phyloP scores from a whole-genome alignment of 306 rosid genomes.

The Vicia sativa region DNA sequence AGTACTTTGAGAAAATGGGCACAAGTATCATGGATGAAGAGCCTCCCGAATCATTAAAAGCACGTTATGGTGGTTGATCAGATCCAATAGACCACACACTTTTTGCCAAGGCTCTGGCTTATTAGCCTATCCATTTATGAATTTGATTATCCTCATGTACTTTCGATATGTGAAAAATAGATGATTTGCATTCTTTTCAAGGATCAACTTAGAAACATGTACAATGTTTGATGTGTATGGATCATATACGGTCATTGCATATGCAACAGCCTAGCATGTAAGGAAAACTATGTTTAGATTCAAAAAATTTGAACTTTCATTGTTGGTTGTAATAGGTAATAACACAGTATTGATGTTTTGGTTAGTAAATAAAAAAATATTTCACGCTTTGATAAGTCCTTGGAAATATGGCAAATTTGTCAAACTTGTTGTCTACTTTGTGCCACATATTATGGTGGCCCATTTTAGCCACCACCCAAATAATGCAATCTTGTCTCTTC shows the following conservation, averaged over 20 bases:
- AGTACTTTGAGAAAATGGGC: constrained; percentile 44
- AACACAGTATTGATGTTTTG: not conserved
- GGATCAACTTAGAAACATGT: not conserved
- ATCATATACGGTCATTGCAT: not conserved
- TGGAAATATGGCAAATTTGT: not conserved
- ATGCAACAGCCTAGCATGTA: not conserved
- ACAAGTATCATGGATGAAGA: constrained; percentile 47
- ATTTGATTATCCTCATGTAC: not conserved
- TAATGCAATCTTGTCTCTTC: no score
- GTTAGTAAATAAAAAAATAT: not conserved
- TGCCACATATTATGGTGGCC: no score
- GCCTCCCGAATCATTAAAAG: constrained; percentile 49
- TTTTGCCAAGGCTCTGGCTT: not conserved
- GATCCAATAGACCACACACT: not conserved
- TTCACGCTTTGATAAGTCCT: not conserved
- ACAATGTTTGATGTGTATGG: not conserved
- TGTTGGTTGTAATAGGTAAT: not conserved
- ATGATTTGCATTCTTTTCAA: not conserved
- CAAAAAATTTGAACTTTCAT: not conserved
- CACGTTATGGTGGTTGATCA: constrained; percentile 50
- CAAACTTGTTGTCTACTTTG: no score
- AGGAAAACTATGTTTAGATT: not conserved
- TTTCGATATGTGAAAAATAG: not conserved
- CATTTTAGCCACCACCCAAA: no score
- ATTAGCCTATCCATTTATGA: not conserved